These are phyloP conservation scores for Mangifera indica DNA, from an alignment of 345 rosid species.

Conservation along the genomic window DNA sequence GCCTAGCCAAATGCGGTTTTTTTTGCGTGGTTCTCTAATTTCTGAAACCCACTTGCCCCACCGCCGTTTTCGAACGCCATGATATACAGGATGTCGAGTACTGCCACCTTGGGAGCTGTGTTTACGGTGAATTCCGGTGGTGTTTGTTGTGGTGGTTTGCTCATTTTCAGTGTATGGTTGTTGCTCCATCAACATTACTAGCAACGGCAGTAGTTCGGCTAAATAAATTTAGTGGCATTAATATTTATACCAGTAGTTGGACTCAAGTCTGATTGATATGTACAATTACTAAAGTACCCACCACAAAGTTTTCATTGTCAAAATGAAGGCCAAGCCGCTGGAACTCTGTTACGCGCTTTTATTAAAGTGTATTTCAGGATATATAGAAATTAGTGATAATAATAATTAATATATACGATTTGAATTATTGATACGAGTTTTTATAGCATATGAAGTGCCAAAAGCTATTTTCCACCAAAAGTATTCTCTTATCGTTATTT, in stretches of 20 bases:
- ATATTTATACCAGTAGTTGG: slow-evolving; percentile 19
- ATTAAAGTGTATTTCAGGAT: too few species aligned
- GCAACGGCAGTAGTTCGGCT: slow-evolving; percentile 24
- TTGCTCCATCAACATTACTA: slow-evolving; percentile 44
- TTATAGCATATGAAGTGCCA: too few species aligned
- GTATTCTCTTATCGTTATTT: too few species aligned
- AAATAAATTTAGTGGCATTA: slow-evolving; percentile 19
- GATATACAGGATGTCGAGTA: slow-evolving; percentile 63
- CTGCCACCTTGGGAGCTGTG: slow-evolving; percentile 21
- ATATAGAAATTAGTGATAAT: too few species aligned
- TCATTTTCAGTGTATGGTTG: slow-evolving; percentile 40
- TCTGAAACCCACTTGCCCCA: slow-evolving; percentile 98
- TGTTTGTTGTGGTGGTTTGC: slow-evolving; percentile 21
- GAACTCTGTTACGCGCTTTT: slow-evolving; percentile 11
- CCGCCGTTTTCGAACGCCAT: slow-evolving; percentile 70
- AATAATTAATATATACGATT: too few species aligned
- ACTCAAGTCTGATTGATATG: neutral
- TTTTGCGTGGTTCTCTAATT: slow-evolving; percentile 82
- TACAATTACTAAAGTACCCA: slow-evolving; percentile 29
- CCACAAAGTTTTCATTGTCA: neutral
- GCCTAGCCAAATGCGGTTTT: slow-evolving; percentile 85
- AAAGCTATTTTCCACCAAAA: too few species aligned
- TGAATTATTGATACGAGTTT: too few species aligned
- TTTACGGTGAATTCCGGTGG: slow-evolving; percentile 5
- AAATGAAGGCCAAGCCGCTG: neutral